phyloP scores from a whole-genome alignment of 2,329 filamentous ascomycete genomes.

The Sporothrix curviconia region DNA sequence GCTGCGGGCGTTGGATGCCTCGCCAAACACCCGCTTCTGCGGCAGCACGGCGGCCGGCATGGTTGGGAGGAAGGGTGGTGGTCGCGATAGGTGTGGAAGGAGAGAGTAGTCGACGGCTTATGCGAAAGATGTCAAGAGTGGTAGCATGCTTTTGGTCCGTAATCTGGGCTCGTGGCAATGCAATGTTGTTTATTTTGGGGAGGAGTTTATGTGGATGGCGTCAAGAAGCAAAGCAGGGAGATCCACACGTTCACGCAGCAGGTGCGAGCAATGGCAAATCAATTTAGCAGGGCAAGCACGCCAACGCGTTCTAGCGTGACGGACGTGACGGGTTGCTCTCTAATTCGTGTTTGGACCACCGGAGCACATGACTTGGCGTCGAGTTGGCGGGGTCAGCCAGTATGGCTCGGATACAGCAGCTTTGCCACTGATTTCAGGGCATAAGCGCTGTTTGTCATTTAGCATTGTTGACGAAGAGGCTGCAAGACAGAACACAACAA shows the following conservation, averaged over 20 bases:
- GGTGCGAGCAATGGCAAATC: conserved; percentile 10
- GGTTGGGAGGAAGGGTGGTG: conserved; percentile 12
- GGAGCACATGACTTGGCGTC: conserved; percentile 18
- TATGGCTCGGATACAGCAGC: no score
- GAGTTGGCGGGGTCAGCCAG: no score
- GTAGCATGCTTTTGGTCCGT: not conserved
- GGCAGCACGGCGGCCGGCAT: conserved; percentile 51
- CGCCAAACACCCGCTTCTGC: conserved; percentile 67
- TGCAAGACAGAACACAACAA: not conserved
- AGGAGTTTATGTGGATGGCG: not conserved
- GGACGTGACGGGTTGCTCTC: conserved; percentile 24
- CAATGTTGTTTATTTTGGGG: not conserved
- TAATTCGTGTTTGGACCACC: conserved; percentile 17
- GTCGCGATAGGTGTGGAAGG: not conserved
- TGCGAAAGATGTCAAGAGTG: not conserved
- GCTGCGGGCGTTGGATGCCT: conserved; percentile 57
- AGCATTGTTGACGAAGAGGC: not conserved
- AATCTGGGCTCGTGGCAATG: no score
- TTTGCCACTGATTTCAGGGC: no score
- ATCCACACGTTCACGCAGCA: not conserved
- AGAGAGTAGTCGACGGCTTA: not conserved
- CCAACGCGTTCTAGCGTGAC: conserved; percentile 26
- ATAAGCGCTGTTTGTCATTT: no score
- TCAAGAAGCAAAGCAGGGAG: not conserved
- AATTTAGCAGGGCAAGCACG: conserved; percentile 21